A percentile compares a stretch with the other conserved stretches of the same genome.
These are phyloP conservation scores for Pleodorina starrii DNA, from an alignment of 139 green algal genomes.

Conservation along the genomic window DNA sequence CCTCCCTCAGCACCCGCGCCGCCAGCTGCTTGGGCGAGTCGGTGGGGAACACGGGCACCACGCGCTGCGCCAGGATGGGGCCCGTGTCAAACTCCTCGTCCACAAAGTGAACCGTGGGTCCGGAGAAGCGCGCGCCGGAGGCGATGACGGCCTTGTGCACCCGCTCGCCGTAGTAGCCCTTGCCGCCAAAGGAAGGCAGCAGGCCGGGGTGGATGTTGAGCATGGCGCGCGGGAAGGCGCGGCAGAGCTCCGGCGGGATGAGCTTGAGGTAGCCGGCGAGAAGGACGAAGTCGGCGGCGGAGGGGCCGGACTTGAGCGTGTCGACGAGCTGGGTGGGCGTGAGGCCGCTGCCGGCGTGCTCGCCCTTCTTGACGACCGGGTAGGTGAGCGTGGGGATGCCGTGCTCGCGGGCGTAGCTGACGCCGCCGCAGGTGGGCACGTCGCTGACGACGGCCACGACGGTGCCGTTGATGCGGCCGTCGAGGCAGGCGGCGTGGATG, in stretches of 20 bases:
- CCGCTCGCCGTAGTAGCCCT: conserved; percentile 92
- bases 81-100: conserved; percentile 97
- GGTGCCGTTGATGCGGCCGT: conserved; percentile 77
- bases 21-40: conserved; percentile 89
- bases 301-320: conserved; percentile 48
- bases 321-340: conserved; percentile 71
- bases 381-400: conserved; percentile 86
- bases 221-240: conserved; percentile 84
- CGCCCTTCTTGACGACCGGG: conserved; percentile 78
- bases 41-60: conserved; percentile 88
- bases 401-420: conserved; percentile 79
- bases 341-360: conserved; percentile 63
- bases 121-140: conserved; percentile 91
- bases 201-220: conserved; percentile 99
- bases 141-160: conserved; percentile 95
- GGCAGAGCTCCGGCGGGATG: conserved; percentile 86
- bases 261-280: conserved; percentile 98
- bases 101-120: conserved; percentile 98
- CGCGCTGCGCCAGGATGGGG: conserved; percentile 93
- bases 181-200: conserved; percentile 96
- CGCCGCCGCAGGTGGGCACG: conserved; percentile 83
- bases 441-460: conserved; percentile 86
- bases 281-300: conserved; percentile 81
- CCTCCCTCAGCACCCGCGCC: conserved; percentile 89
- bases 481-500: conserved; percentile 81